phyloP scores from a whole-genome alignment of 1,284 basidiomycete genomes.

The Macrocybe sp. region DNA sequence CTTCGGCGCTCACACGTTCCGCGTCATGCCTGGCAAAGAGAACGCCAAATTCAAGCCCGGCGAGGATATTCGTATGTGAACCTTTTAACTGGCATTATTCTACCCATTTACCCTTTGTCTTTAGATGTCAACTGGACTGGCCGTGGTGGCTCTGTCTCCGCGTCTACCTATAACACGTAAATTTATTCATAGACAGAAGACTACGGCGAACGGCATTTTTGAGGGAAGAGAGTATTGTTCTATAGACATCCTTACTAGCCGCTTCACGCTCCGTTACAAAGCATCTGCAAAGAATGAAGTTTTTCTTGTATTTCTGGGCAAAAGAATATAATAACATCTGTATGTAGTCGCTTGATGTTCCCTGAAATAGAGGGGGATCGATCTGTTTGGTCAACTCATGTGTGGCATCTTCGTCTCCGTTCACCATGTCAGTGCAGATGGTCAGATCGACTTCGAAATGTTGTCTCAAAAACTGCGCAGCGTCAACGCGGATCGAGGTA shows the following conservation, averaged over 20 bases:
- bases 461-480: constrained; percentile 31
- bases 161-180: constrained; percentile 90
- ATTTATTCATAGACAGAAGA: constrained; percentile 2
- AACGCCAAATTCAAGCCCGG: constrained; percentile 76
- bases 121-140: constrained; percentile 90
- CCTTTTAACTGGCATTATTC: constrained; percentile 5
- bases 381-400: constrained; percentile 31
- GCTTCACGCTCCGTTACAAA: too few relatives aligned
- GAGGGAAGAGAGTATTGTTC: not conserved
- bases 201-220: constrained; percentile 3
- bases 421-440: constrained; percentile 8
- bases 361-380: constrained; percentile 1
- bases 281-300: too few relatives aligned
- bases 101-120: constrained; percentile 4
- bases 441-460: constrained; percentile 16
- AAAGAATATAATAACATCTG: not conserved
- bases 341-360: not conserved
- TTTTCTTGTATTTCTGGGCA: too few relatives aligned
- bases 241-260: constrained; percentile 8
- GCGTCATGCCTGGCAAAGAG: constrained; percentile 85
- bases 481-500: constrained; percentile 51
- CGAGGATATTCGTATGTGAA: constrained; percentile 78
- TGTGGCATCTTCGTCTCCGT: constrained; percentile 46
- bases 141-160: constrained; percentile 90
- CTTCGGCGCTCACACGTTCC: constrained; percentile 95